Percentiles rank a stretch among this genome's conserved stretches.
Evolutionary conservation across 1,284 basidiomycete species (phyloP).

Genomic region (Trametes hirsuta): DNA sequence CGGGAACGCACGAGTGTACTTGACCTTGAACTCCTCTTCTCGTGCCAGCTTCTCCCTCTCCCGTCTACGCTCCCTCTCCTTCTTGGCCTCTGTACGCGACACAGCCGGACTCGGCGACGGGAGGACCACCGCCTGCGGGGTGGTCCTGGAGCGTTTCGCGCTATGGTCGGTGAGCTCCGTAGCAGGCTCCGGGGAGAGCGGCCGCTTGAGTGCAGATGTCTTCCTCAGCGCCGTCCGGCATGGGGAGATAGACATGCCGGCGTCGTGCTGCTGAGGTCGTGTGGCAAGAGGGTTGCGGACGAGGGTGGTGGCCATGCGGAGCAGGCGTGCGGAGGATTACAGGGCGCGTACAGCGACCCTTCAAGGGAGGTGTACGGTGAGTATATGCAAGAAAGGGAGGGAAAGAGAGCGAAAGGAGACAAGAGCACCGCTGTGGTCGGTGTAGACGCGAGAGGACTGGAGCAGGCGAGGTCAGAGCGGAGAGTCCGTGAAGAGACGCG

Average conservation of each 20-base stretch:
- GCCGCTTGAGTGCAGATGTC: conserved; percentile 49
- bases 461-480: conserved; percentile 1
- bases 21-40: conserved; percentile 78
- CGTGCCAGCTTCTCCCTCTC: conserved; percentile 42
- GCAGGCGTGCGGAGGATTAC: conserved; percentile 12
- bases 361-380: neutral
- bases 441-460: conserved; percentile 4
- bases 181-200: conserved; percentile 62
- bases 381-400: conserved; percentile 19
- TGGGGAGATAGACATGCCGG: conserved; percentile 25
- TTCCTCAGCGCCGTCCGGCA: conserved; percentile 23
- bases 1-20: conserved; percentile 87
- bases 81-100: conserved; percentile 32
- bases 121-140: conserved; percentile 19
- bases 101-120: conserved; percentile 29
- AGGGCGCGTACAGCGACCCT: conserved; percentile 7
- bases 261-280: conserved; percentile 29
- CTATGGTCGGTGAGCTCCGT: conserved; percentile 37
- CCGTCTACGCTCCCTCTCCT: conserved; percentile 45
- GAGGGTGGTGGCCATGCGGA: conserved; percentile 26
- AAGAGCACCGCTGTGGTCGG: conserved; percentile 3
- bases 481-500: conserved; percentile 22
- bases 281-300: conserved; percentile 31
- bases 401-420: conserved; percentile 11
- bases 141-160: conserved; percentile 39